Conservation (phyloP, 768 basidiomycete species). For the Termitomyces sp. region DNA sequence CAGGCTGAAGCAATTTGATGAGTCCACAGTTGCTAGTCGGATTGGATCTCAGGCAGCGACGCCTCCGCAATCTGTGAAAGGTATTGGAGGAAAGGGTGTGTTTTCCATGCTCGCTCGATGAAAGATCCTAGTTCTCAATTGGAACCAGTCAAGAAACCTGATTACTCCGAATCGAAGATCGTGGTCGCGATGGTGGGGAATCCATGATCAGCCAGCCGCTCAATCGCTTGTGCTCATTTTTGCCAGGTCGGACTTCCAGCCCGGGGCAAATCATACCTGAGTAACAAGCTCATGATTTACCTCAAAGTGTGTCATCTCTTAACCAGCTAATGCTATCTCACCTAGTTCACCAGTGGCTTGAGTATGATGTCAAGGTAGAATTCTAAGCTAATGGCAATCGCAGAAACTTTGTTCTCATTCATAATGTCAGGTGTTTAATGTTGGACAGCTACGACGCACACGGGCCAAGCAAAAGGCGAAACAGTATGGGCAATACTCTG, state of each 20-base stretch:
- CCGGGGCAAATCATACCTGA: slow-evolving; percentile 95
- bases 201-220: not conserved
- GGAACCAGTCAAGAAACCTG: slow-evolving; percentile 81
- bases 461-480: slow-evolving; percentile 78
- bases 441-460: slow-evolving; percentile 87
- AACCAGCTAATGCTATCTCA: too few species aligned
- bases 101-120: not conserved
- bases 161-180: slow-evolving; percentile 98
- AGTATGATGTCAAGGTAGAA: slow-evolving; percentile 90
- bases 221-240: not conserved
- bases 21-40: slow-evolving; percentile 65
- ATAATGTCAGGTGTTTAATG: slow-evolving; percentile 84
- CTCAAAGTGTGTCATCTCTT: slow-evolving; percentile 56
- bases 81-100: slow-evolving; percentile 84
- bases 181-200: slow-evolving; percentile 86
- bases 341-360: slow-evolving; percentile 71
- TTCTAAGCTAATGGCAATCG: not conserved
- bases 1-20: slow-evolving; percentile 78
- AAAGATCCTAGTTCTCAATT: slow-evolving; percentile 1
- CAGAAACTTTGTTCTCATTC: not conserved
- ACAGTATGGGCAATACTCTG: slow-evolving; percentile 37
- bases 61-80: slow-evolving; percentile 78
- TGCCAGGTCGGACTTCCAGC: slow-evolving; percentile 92
- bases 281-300: slow-evolving; percentile 96
- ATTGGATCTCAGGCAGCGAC: slow-evolving; percentile 70